A percentile compares a stretch with the other conserved stretches of the same genome.
phyloP scores from a whole-genome alignment of 2,329 filamentous ascomycete species.

The Fusarium sarcochroum region DNA sequence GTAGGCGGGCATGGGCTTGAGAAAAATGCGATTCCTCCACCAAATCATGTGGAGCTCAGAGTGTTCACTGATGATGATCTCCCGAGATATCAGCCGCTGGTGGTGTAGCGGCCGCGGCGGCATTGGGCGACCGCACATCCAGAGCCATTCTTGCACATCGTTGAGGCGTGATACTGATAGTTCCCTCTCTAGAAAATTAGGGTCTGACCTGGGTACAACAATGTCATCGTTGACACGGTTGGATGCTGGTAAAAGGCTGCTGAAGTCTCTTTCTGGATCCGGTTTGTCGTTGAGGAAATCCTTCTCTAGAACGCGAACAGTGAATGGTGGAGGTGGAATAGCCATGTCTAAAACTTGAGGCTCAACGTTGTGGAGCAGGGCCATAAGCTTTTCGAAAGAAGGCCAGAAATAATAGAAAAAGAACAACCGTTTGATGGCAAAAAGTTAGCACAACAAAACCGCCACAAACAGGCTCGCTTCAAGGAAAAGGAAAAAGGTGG shows the following conservation, averaged over 20 bases:
- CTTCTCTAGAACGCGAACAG: constrained; percentile 19
- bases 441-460: background rate
- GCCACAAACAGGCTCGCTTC: background rate
- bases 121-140: constrained; percentile 46
- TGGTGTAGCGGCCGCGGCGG: constrained; percentile 57
- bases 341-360: constrained; percentile 10
- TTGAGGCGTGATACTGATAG: constrained; percentile 37
- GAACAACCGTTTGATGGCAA: too few species aligned
- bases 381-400: background rate
- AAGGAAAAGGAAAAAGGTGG: constrained; percentile 8
- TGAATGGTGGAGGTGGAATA: constrained; percentile 29
- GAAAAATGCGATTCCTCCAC: constrained; percentile 54
- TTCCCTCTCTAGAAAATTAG: constrained; percentile 35
- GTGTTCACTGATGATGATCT: constrained; percentile 56
- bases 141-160: constrained; percentile 38
- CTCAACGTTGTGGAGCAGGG: background rate
- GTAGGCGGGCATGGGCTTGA: constrained; percentile 59
- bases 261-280: background rate
- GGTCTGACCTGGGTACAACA: constrained; percentile 27
- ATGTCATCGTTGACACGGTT: constrained; percentile 36
- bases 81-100: constrained; percentile 52
- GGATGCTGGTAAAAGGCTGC: constrained; percentile 25
- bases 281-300: background rate
- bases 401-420: constrained; percentile 7
- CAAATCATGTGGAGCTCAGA: constrained; percentile 58